Evolutionary conservation across 1,139 yeast species (phyloP).

Genomic region (Blastobotrys aristatus): DNA sequence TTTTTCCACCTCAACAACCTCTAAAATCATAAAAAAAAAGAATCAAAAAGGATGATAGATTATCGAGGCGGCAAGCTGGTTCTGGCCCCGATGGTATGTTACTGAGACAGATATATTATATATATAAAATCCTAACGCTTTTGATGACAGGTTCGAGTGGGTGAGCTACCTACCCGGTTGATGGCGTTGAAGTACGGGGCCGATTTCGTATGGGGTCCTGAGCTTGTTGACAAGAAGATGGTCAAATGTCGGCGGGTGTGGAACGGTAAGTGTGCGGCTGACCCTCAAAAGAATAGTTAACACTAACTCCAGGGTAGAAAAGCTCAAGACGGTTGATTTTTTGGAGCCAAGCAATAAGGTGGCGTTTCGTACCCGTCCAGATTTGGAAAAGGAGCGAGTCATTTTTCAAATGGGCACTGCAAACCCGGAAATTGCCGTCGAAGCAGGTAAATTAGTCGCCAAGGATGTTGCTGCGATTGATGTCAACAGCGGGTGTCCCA

Average conservation of each 20-base stretch:
- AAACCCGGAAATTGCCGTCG: conserved; percentile 74
- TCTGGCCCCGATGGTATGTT: conserved; percentile 75
- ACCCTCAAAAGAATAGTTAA: background rate
- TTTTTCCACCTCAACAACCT: too few species aligned
- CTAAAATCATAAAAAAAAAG: background rate
- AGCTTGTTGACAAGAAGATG: conserved; percentile 80
- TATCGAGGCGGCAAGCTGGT: conserved; percentile 64
- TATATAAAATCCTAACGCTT: background rate
- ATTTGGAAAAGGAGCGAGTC: conserved; percentile 54
- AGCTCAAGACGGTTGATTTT: conserved; percentile 34
- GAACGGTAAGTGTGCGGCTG: conserved; percentile 38
- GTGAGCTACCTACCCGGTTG: conserved; percentile 86
- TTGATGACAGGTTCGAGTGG: conserved; percentile 58
- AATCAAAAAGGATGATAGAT: conserved; percentile 28
- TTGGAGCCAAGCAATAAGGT: conserved; percentile 36
- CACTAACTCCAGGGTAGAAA: conserved; percentile 16
- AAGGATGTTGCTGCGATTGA: conserved; percentile 89
- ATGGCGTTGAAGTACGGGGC: conserved; percentile 80
- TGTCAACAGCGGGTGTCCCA: conserved; percentile 92
- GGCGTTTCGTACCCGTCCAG: conserved; percentile 69
- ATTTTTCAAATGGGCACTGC: conserved; percentile 92
- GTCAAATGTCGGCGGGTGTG: conserved; percentile 60
- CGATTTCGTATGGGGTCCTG: conserved; percentile 94
- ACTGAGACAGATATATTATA: background rate
- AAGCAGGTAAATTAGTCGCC: conserved; percentile 77